Evolutionary conservation across 2,329 filamentous ascomycete genomes (phyloP).

Genomic region (Hymenoscyphus fraxineus): DNA sequence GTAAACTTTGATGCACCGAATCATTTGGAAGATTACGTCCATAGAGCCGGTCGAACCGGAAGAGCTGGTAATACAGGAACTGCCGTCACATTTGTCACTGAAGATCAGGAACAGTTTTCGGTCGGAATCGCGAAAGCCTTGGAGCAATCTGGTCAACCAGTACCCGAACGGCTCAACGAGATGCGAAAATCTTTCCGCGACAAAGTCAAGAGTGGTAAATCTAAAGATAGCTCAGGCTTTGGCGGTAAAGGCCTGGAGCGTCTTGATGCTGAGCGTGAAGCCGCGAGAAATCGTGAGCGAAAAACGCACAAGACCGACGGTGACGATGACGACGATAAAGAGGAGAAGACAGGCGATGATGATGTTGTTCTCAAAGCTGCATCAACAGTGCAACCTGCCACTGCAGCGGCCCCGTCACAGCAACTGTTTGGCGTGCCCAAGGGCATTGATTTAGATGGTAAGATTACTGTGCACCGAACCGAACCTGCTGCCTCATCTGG

Average conservation of each 20-base stretch:
- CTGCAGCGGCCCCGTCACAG: slow-evolving; percentile 35
- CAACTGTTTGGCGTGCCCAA: slow-evolving; percentile 46
- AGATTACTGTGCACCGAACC: slow-evolving; percentile 70
- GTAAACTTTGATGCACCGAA: slow-evolving; percentile 95
- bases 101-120: slow-evolving; percentile 87
- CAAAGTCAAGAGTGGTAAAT: slow-evolving; percentile 89
- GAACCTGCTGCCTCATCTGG: slow-evolving; percentile 47
- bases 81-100: slow-evolving; percentile 89
- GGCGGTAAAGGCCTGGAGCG: slow-evolving; percentile 91
- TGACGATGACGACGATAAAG: slow-evolving; percentile 74
- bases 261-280: slow-evolving; percentile 86
- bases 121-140: slow-evolving; percentile 82
- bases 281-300: slow-evolving; percentile 78
- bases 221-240: slow-evolving; percentile 85
- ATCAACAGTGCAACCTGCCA: slow-evolving; percentile 59
- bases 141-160: slow-evolving; percentile 79
- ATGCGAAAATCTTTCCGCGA: slow-evolving; percentile 74
- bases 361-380: slow-evolving; percentile 67
- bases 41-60: slow-evolving; percentile 88
- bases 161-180: slow-evolving; percentile 66
- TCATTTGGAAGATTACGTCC: slow-evolving; percentile 94
- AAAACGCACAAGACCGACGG: slow-evolving; percentile 87
- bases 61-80: slow-evolving; percentile 92
- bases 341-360: slow-evolving; percentile 66
- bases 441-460: slow-evolving; percentile 59